These are phyloP conservation scores for Eragrostis tef DNA, from an alignment of 202 grass and related monocot species.

Conservation along the genomic window DNA sequence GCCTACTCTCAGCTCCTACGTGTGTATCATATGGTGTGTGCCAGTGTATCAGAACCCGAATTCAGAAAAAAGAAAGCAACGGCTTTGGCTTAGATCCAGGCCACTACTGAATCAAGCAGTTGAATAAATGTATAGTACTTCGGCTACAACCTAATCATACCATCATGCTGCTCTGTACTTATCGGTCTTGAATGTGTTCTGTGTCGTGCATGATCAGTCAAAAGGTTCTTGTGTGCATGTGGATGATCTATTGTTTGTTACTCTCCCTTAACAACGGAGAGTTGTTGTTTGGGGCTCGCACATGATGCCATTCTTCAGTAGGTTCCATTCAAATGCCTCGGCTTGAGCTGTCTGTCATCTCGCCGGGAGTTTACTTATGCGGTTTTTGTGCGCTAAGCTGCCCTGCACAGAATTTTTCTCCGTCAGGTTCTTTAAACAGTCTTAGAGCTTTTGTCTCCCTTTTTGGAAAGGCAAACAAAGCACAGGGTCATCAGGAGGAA, in stretches of 20 bases:
- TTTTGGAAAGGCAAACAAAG: constrained; percentile 38
- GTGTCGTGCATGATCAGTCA: constrained; percentile 16
- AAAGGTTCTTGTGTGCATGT: constrained; percentile 36
- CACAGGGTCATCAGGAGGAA: neutral
- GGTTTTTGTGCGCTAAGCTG: neutral
- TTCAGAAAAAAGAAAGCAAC: neutral
- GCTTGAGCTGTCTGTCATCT: neutral
- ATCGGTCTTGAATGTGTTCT: neutral
- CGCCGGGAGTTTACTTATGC: neutral
- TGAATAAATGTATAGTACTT: neutral
- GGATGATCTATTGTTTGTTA: constrained; percentile 9
- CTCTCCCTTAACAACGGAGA: neutral
- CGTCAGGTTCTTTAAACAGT: neutral
- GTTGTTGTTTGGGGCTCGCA: neutral
- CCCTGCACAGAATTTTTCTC: neutral
- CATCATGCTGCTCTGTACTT: constrained; percentile 26
- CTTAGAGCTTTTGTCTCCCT: constrained; percentile 18
- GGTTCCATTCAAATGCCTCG: neutral
- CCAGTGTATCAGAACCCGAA: constrained; percentile 16
- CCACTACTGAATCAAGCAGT: neutral
- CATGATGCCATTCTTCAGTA: neutral
- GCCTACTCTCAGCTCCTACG: neutral
- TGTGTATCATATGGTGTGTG: constrained; percentile 14
- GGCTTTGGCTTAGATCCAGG: constrained; percentile 18
- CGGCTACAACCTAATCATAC: constrained; percentile 15